Evolutionary conservation across 2,329 filamentous ascomycete genomes (phyloP), one percentile per base, ranked within the genome.

Genomic region (Incumbomyces lentus): DNA sequence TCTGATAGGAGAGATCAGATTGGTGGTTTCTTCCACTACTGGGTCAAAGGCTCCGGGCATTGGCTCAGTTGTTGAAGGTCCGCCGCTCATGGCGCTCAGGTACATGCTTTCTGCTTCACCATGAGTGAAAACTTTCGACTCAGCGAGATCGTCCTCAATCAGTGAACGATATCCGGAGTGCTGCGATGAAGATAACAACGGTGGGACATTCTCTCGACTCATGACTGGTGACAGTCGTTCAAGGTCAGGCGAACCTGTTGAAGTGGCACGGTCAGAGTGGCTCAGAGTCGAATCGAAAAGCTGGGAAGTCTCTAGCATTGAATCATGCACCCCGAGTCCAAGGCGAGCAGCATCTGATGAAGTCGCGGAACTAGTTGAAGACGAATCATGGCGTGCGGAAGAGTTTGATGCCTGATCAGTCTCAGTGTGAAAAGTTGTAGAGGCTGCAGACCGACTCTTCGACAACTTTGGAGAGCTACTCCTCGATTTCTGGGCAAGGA

Each of bases 21-120:
- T 8, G 8, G 22, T 5, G 8, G 22, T 26, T 26, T 26, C 22
- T 8, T 8, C 22, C 8, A 8, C 22, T 26, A 8, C 59, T 60
- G 32, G 66, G 26, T 45, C n/a, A n/a, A 45, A 45, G 3, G 33
- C 42, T 19, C 42, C 42, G 17, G 42, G 42, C 42, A 45, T 45
- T 19, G 11, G 11, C 30, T n/a, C 18, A 12, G 34, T 12, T 8
- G 5, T 30, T 17, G 42, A 45, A 14, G 2, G 19, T 13, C n/a
- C 44, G 19, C 39, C 63, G 48, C 73, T 78, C 46, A 79, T 67
- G 10, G 75, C 78, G 58, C 79, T 73, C 68, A 72, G 69, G 48
- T 72, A 73, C 62, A 73, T 66, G 52, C 69, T 72, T 47, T 70
- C 63, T n/a, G 70, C 70, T 55, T 72, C 68, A 48, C 71, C 68